Conservation (phyloP, 306 rosid genomes). For the Delonix regia region DNA sequence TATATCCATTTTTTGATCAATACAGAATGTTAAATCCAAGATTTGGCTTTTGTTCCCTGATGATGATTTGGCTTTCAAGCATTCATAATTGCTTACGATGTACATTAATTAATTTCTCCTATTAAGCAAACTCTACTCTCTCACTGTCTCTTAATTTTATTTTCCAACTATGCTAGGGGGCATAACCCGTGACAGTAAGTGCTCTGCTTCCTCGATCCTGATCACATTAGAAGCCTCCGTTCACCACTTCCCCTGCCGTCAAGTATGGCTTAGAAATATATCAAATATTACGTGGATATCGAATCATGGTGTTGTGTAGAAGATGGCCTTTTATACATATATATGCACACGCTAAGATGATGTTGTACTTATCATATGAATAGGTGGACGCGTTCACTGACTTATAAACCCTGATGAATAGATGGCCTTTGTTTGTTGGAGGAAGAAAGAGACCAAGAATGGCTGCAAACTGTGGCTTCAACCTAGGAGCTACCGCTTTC, state of each 20-base stretch:
- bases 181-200: no score
- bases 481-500: constrained; percentile 43
- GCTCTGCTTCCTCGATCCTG: no score
- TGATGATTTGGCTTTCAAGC: neutral
- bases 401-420: constrained; percentile 66
- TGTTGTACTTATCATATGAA: neutral
- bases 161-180: no score
- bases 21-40: neutral
- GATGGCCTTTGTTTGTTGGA: constrained; percentile 59
- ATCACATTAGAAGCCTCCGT: neutral
- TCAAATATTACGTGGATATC: constrained; percentile 50
- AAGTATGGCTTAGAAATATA: constrained; percentile 34
- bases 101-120: no score
- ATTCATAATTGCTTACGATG: no score
- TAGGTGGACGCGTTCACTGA: constrained; percentile 67
- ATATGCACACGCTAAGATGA: neutral
- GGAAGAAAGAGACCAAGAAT: constrained; percentile 50
- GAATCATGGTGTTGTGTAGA: neutral
- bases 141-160: no score
- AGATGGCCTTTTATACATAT: neutral
- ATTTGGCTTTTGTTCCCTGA: neutral
- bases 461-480: constrained; percentile 63
- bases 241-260: neutral
- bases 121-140: no score
- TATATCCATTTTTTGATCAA: no score